Percentiles rank a stretch among this genome's conserved stretches.
These are phyloP conservation scores for Phytophthora capsici DNA, from an alignment of 352 stramenopile genomes.

Conservation along the genomic window DNA sequence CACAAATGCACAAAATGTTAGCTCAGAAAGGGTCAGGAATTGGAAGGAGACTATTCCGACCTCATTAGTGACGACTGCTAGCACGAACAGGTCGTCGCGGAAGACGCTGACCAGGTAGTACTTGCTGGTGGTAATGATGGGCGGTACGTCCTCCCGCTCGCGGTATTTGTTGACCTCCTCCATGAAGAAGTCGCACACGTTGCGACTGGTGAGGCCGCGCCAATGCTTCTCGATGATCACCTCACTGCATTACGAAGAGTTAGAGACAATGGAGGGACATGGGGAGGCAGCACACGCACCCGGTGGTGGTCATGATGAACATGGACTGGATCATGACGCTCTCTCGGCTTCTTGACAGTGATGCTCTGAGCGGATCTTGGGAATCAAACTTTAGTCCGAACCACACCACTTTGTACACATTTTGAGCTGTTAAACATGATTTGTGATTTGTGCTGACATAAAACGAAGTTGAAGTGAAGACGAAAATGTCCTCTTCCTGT, in stretches of 20 bases:
- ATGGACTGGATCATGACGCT: slow-evolving; percentile 95
- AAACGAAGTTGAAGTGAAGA: no score
- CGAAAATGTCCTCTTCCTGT: no score
- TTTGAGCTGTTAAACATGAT: slow-evolving; percentile 1
- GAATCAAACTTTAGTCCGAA: slow-evolving; percentile 24
- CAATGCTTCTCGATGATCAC: slow-evolving; percentile 99
- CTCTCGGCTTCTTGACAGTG: slow-evolving; percentile 1
- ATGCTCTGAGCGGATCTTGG: slow-evolving; percentile 22
- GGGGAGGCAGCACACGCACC: slow-evolving; percentile 42
- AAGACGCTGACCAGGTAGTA: slow-evolving; percentile 94
- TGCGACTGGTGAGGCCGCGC: slow-evolving; percentile 94
- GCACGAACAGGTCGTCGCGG: slow-evolving; percentile 94
- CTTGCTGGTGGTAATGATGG: slow-evolving; percentile 89
- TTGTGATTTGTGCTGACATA: slow-evolving; percentile 18
- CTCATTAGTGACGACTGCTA: slow-evolving; percentile 95
- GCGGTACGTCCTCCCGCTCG: slow-evolving; percentile 85
- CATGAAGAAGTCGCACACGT: slow-evolving; percentile 98
- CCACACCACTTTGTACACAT: slow-evolving; percentile 19
- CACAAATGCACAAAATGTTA: slow-evolving; percentile 19
- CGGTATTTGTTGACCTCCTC: slow-evolving; percentile 95
- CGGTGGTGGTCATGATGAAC: slow-evolving; percentile 96
- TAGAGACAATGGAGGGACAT: slow-evolving; percentile 6
- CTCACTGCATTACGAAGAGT: slow-evolving; percentile 67
- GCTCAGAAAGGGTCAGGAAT: background rate
- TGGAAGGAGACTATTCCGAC: slow-evolving; percentile 42